Percentiles rank a stretch among this genome's conserved stretches.
These are phyloP conservation scores for Colletotrichum paranaense DNA, from an alignment of 2,329 filamentous ascomycete genomes.

Conservation along the genomic window DNA sequence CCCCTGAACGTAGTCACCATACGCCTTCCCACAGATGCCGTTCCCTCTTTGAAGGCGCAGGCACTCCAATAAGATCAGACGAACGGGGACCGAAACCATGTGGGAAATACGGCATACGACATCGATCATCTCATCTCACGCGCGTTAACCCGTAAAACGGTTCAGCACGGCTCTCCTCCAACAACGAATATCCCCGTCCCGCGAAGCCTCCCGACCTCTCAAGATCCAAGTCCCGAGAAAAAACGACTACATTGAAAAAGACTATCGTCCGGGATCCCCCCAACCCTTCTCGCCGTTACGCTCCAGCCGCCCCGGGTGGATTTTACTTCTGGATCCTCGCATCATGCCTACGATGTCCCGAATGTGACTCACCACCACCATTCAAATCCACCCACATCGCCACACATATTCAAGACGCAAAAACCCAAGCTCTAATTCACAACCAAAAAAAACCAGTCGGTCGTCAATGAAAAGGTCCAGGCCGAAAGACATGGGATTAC, in stretches of 20 bases:
- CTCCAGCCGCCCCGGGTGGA: no score
- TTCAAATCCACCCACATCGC: background rate
- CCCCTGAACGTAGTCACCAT: no score
- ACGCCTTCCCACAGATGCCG: no score
- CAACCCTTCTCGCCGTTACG: no score
- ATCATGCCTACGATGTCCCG: background rate
- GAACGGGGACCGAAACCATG: background rate
- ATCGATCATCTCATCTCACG: background rate
- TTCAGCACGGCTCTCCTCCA: background rate
- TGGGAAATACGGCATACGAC: no score
- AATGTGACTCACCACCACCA: background rate
- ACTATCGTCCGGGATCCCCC: no score
- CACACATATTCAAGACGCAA: background rate
- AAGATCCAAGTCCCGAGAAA: background rate
- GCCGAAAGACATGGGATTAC: accelerated
- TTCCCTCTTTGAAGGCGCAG: no score
- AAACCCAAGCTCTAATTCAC: background rate
- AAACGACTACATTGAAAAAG: background rate
- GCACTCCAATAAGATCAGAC: background rate
- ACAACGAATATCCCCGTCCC: background rate
- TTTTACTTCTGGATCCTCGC: background rate
- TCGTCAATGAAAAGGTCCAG: background rate
- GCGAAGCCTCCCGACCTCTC: background rate
- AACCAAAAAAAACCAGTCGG: background rate
- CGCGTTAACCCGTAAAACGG: background rate